Base-by-base conservation (phyloP, 2,329 filamentous ascomycete species). In the Herpotrichia juniperi region DNA sequence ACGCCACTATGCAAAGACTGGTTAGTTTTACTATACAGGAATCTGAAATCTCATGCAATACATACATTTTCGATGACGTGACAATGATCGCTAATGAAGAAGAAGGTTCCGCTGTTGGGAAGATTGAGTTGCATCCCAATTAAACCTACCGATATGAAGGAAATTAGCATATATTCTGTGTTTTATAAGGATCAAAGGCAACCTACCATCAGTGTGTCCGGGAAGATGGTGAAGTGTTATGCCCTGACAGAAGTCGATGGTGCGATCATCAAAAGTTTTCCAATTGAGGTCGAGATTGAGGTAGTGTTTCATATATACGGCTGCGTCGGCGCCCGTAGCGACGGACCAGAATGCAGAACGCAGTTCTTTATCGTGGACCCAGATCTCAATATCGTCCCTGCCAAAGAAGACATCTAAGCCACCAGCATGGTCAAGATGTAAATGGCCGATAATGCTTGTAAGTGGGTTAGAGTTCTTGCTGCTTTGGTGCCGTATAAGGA, bases 191-290 rank as follows among this genome's bases (percentile, higher is more conserved):
- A n/a, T n/a, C n/a, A n/a, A n/a, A n/a, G n/a, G n/a, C n/a, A 17
- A n/a, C 9, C n/a, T n/a, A n/a, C n/a, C n/a, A n/a, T n/a, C n/a
- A n/a, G 66, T 68, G 39, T 70, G 66, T 17, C 67, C 67, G 2
- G 67, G 65, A 6, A 59, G 28, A 48, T 67, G 64, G 21, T 59
- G 58, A 9, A 71, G 40, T 17, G 54, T 69, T 28, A 71, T 55
- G 0, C 66, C 67, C 9, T 59, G 61, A 2, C 56, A 58, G 10
- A 68, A 43, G 26, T 69, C 64, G 46, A 69, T 50, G 31, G 59
- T 63, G 21, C 46, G 37, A n/a, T 54, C 58, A 30, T 50, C 43
- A 42, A 70, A 67, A 3, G 62, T 50, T 22, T 62, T 56, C 63
- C 68, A 72, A 42, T 68, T 66, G 22, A 70, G 31, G 28, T 66